Percentiles rank a stretch among this genome's conserved stretches.
Evolutionary conservation across 2,329 filamentous ascomycete species (phyloP).

Genomic region (Escovopsis sp.): DNA sequence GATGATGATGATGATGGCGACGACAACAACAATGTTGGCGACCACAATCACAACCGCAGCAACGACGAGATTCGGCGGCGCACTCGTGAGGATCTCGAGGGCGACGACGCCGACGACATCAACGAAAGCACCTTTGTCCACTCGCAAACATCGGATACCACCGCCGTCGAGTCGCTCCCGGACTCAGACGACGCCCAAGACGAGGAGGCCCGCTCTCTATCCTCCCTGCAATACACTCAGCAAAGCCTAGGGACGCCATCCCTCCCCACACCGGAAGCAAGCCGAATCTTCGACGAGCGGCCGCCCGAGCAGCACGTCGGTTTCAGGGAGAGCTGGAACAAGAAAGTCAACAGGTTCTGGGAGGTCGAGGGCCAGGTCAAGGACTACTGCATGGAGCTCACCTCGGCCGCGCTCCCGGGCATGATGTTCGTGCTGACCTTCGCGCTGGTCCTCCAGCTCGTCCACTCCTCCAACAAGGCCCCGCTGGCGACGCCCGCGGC

Average conservation of each 20-base stretch:
- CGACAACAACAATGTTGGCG: constrained; percentile 1
- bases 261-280: constrained; percentile 21
- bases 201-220: constrained; percentile 23
- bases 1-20: constrained; percentile 1
- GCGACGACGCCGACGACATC: constrained; percentile 5
- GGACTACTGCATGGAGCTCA: constrained; percentile 8
- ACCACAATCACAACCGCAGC: constrained; percentile 4
- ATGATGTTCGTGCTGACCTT: constrained; percentile 12
- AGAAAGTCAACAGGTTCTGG: constrained; percentile 8
- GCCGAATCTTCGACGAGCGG: constrained; percentile 12
- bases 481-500: not conserved
- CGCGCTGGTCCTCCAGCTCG: constrained; percentile 11
- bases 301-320: constrained; percentile 4
- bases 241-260: constrained; percentile 31
- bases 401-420: constrained; percentile 11
- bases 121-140: constrained; percentile 5
- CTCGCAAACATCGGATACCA: constrained; percentile 2
- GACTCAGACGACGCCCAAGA: constrained; percentile 26
- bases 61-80: not conserved
- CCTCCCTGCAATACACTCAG: constrained; percentile 35
- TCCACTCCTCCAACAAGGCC: constrained; percentile 13
- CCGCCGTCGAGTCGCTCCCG: constrained; percentile 12
- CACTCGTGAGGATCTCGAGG: no score
- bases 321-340: constrained; percentile 4
- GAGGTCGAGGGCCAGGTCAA: constrained; percentile 3